phyloP scores from a whole-genome alignment of 352 stramenopile species.

The Pythium pyrilobum region DNA sequence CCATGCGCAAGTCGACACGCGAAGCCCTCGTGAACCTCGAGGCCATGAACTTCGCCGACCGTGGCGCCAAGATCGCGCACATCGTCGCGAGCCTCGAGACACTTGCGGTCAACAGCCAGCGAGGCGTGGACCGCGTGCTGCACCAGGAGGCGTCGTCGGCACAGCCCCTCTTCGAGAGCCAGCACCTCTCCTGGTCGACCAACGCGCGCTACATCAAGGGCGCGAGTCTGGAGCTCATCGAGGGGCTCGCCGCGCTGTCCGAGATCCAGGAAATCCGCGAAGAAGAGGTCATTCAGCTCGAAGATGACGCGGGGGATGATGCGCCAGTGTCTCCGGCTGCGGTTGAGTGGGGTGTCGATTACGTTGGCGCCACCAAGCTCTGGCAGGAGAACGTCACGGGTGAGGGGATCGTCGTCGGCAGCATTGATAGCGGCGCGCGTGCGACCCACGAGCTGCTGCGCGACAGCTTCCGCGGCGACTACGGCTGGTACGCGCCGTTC shows the following conservation, averaged over 20 bases:
- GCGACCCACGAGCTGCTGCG: constrained; percentile 18
- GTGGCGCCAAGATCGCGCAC: neutral
- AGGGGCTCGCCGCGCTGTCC: constrained; percentile 7
- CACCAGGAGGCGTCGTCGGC: neutral
- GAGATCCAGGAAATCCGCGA: constrained; percentile 12
- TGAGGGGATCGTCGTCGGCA: constrained; percentile 17
- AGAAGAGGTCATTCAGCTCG: constrained; percentile 7
- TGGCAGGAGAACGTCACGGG: constrained; percentile 13
- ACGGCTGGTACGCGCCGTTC: constrained; percentile 24
- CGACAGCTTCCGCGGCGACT: constrained; percentile 15
- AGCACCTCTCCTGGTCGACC: neutral
- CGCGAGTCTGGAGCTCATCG: constrained; percentile 8
- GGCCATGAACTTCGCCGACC: neutral
- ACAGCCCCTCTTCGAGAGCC: neutral
- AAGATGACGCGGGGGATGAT: neutral
- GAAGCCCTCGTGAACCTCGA: neutral
- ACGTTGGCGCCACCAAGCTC: constrained; percentile 10
- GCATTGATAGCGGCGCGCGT: constrained; percentile 23
- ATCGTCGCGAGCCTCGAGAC: neutral
- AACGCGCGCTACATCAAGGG: neutral
- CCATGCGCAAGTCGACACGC: neutral
- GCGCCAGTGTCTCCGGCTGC: neutral
- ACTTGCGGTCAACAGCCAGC: neutral
- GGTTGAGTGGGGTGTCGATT: constrained; percentile 20
- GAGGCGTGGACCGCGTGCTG: neutral